These are phyloP conservation scores for Emericellopsis atlantica DNA, from an alignment of 2,329 filamentous ascomycete genomes.

Conservation along the genomic window DNA sequence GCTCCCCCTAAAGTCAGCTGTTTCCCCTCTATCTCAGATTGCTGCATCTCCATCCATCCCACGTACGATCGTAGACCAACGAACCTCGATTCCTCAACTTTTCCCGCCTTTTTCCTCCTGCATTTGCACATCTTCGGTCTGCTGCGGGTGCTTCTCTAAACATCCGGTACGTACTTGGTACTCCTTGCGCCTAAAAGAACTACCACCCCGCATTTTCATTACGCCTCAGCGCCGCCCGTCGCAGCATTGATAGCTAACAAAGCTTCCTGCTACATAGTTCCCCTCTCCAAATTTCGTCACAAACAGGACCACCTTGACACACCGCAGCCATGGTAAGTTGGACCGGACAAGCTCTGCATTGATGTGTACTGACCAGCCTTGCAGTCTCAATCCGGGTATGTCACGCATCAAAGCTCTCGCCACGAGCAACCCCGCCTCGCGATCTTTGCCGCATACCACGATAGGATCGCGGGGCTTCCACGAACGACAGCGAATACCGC, in stretches of 20 bases:
- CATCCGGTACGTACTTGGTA: no score
- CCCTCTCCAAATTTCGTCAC: constrained; percentile 4
- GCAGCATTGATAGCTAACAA: background rate
- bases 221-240: no score
- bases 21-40: no score
- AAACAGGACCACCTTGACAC: constrained; percentile 8
- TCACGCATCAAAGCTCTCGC: constrained; percentile 16
- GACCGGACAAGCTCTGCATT: constrained; percentile 2
- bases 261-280: background rate
- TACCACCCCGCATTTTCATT: no score
- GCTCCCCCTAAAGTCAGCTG: no score
- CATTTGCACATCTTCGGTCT: constrained; percentile 4
- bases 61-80: no score
- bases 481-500: background rate
- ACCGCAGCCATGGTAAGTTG: constrained; percentile 27
- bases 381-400: constrained; percentile 59
- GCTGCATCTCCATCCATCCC: no score
- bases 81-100: no score
- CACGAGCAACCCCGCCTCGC: constrained; percentile 3
- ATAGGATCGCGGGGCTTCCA: background rate
- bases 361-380: constrained; percentile 7
- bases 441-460: constrained; percentile 1
- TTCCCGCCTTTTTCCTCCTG: constrained; percentile 8
- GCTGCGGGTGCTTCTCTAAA: no score
- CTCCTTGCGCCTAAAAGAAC: no score